These are phyloP conservation scores for Pulveroboletus sp. DNA, from an alignment of 768 basidiomycete species.

Conservation along the genomic window DNA sequence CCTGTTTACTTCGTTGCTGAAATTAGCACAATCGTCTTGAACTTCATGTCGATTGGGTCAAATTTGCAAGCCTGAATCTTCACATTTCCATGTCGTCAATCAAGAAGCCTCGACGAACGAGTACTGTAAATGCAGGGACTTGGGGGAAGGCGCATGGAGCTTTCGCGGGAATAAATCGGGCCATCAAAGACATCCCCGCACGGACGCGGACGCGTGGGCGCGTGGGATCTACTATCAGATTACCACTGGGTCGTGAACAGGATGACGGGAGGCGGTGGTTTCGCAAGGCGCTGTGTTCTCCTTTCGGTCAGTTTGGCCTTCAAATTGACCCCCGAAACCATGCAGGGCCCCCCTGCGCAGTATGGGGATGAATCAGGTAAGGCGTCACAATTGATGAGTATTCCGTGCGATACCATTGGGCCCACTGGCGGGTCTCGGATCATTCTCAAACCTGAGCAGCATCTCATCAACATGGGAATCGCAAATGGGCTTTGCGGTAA, in stretches of 20 bases:
- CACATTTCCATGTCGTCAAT: background rate
- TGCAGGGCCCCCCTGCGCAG: background rate
- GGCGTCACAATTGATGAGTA: background rate
- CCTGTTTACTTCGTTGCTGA: slow-evolving; percentile 2
- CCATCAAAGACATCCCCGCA: background rate
- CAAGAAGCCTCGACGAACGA: background rate
- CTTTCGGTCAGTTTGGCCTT: background rate
- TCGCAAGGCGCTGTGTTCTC: background rate
- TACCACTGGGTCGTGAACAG: too few relatives aligned
- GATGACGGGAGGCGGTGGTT: too few relatives aligned
- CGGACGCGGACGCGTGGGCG: background rate
- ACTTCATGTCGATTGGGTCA: background rate
- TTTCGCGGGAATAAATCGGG: slow-evolving; percentile 23
- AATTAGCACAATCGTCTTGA: slow-evolving; percentile 3
- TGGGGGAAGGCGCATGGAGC: background rate
- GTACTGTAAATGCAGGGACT: too few relatives aligned
- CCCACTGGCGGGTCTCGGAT: background rate
- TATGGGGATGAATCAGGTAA: background rate
- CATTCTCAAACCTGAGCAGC: background rate
- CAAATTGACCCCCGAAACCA: background rate
- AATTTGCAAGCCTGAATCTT: background rate
- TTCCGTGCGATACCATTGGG: background rate
- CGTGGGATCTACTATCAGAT: background rate
- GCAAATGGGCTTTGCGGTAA: background rate
- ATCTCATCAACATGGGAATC: too few relatives aligned